Percentiles rank a stretch among this genome's conserved stretches.
These are phyloP conservation scores for Pseudocercospora fijiensis DNA, from an alignment of 2,329 filamentous ascomycete genomes.

Conservation along the genomic window DNA sequence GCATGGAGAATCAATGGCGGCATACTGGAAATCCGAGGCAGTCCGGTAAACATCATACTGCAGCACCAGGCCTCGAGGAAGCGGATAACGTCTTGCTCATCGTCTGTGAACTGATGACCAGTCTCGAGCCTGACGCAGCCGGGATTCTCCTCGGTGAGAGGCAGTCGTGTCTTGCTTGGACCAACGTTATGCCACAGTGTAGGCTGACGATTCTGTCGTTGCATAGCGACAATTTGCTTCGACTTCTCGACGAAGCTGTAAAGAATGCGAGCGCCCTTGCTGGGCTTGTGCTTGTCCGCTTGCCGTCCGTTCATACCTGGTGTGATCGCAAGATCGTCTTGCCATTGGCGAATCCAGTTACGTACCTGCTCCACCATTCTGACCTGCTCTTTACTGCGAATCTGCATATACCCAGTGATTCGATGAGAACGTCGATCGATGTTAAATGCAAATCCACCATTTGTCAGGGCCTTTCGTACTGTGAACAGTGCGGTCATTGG, in stretches of 20 bases:
- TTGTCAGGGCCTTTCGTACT: conserved; percentile 63
- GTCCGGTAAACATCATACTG: conserved; percentile 53
- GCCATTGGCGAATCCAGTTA: conserved; percentile 55
- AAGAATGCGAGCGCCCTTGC: conserved; percentile 34
- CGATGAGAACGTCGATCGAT: conserved; percentile 52
- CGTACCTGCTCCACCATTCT: conserved; percentile 53
- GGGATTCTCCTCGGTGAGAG: conserved; percentile 24
- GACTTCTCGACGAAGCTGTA: conserved; percentile 45
- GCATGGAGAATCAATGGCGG: conserved; percentile 65
- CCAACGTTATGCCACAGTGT: conserved; percentile 39
- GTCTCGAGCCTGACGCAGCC: conserved; percentile 29
- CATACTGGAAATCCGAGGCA: conserved; percentile 58
- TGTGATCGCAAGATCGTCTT: conserved; percentile 46
- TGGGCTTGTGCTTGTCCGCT: conserved; percentile 17
- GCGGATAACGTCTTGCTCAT: conserved; percentile 59
- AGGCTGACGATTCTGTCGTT: conserved; percentile 42
- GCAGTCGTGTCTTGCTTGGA: conserved; percentile 38
- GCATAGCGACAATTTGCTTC: conserved; percentile 41
- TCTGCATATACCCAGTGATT: conserved; percentile 60
- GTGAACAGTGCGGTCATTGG: conserved; percentile 59
- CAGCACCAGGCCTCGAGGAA: conserved; percentile 71
- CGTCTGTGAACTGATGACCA: conserved; percentile 46
- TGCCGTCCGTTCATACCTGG: conserved; percentile 23
- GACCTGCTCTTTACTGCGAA: conserved; percentile 59
- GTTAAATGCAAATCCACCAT: conserved; percentile 62